Evolutionary conservation across 306 rosid species (phyloP).

Genomic region (Begonia fuchsioides): DNA sequence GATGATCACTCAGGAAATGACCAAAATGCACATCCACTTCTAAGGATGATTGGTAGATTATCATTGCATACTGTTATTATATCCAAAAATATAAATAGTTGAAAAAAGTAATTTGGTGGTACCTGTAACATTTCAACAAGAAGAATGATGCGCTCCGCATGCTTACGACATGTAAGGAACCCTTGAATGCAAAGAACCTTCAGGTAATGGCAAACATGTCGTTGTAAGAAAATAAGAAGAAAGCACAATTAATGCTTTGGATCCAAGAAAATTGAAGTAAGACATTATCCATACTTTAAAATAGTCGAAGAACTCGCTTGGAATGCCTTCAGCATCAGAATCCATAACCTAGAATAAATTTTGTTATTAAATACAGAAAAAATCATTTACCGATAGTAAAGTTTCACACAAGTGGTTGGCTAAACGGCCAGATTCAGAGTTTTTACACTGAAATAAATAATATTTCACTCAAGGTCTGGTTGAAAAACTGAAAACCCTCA

Average conservation of each 20-base stretch:
- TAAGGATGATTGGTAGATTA: too few species aligned
- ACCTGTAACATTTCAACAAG: conserved; percentile 99
- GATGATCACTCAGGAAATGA: too few species aligned
- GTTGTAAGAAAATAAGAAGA: background rate
- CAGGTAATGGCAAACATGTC: conserved; percentile 8
- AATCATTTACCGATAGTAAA: too few species aligned
- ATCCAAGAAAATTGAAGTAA: background rate
- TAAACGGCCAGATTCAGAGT: too few species aligned
- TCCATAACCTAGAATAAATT: conserved; percentile 70
- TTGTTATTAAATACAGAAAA: background rate
- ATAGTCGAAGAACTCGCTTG: conserved; percentile 97
- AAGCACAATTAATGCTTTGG: too few species aligned
- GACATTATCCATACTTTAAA: conserved; percentile 52
- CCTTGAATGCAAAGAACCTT: conserved; percentile 99
- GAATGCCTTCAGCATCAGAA: conserved; percentile 98
- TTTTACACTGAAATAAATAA: too few species aligned
- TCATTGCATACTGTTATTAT: too few species aligned
- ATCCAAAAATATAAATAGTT: too few species aligned
- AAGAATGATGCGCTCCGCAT: conserved; percentile 95
- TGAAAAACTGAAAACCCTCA: background rate
- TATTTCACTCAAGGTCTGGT: too few species aligned
- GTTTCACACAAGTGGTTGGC: too few species aligned
- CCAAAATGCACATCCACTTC: too few species aligned
- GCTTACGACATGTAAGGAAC: conserved; percentile 99
- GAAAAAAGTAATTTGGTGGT: conserved; percentile 9